Conservation (phyloP, 257 asterid species). For the Nicotiana undulata region DNA sequence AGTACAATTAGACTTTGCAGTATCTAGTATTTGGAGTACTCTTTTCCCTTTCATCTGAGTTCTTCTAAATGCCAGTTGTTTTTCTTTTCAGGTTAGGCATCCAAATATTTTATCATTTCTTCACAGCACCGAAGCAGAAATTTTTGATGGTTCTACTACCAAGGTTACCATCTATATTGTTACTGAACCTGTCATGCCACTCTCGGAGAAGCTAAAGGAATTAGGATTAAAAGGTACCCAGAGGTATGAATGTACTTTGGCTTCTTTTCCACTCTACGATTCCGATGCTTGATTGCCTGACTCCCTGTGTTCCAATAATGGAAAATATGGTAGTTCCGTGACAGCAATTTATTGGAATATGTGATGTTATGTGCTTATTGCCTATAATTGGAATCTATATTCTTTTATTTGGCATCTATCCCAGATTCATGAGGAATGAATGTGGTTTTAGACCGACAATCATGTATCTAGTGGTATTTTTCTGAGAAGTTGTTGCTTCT, state of each 20-base stretch:
- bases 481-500: neutral
- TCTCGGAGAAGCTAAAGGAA: constrained; percentile 88
- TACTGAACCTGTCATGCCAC: constrained; percentile 95
- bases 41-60: neutral
- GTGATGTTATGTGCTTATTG: neutral
- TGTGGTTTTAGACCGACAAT: neutral
- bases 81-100: constrained; percentile 75
- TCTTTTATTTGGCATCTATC: neutral
- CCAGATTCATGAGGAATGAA: neutral
- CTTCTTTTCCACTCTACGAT: neutral
- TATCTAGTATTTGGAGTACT: neutral
- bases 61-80: constrained; percentile 17
- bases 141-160: constrained; percentile 64
- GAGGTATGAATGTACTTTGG: constrained; percentile 39
- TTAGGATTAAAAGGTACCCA: constrained; percentile 78
- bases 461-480: neutral
- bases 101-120: constrained; percentile 93
- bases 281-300: neutral
- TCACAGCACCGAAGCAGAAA: constrained; percentile 92
- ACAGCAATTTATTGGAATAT: neutral
- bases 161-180: constrained; percentile 86
- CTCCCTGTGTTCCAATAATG: neutral
- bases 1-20: neutral
- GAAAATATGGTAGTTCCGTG: neutral
- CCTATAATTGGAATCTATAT: neutral